phyloP scores from a whole-genome alignment of 2,329 filamentous ascomycete species.

The Aspergillus sp. region DNA sequence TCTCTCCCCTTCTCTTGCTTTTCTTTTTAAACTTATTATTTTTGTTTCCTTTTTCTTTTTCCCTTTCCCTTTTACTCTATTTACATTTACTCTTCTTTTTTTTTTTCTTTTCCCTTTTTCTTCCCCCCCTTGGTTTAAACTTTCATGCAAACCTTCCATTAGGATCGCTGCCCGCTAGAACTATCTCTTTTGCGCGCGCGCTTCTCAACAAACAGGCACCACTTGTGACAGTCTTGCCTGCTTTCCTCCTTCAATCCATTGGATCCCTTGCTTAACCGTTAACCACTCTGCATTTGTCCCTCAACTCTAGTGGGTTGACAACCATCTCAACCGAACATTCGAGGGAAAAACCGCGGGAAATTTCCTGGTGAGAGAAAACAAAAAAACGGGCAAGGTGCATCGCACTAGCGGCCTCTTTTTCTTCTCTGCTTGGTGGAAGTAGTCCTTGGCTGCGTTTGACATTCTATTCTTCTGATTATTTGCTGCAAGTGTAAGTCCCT shows the following conservation, averaged over 20 bases:
- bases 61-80: background rate
- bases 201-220: constrained; percentile 3
- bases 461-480: constrained; percentile 12
- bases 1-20: background rate
- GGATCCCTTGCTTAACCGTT: constrained; percentile 22
- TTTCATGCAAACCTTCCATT: constrained; percentile 14
- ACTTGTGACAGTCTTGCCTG: constrained; percentile 10
- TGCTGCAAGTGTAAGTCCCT: constrained; percentile 14
- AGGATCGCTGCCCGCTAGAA: constrained; percentile 14
- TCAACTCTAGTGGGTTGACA: constrained; percentile 15
- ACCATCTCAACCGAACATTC: constrained; percentile 4
- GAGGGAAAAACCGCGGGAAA: constrained; percentile 19
- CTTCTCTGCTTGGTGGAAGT: constrained; percentile 10
- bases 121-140: constrained; percentile 13
- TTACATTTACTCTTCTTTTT: constrained; percentile 1
- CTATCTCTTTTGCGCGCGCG: background rate
- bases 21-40: constrained; percentile 9
- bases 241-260: constrained; percentile 13
- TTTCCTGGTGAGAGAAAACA: constrained; percentile 16
- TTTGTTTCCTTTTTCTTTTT: constrained; percentile 19
- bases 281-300: constrained; percentile 14
- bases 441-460: constrained; percentile 14
- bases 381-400: constrained; percentile 29
- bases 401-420: constrained; percentile 27
- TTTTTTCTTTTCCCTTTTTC: background rate